These are phyloP conservation scores for Skeletonema menzelii DNA, from an alignment of 108 stramenopile species.

Conservation along the genomic window DNA sequence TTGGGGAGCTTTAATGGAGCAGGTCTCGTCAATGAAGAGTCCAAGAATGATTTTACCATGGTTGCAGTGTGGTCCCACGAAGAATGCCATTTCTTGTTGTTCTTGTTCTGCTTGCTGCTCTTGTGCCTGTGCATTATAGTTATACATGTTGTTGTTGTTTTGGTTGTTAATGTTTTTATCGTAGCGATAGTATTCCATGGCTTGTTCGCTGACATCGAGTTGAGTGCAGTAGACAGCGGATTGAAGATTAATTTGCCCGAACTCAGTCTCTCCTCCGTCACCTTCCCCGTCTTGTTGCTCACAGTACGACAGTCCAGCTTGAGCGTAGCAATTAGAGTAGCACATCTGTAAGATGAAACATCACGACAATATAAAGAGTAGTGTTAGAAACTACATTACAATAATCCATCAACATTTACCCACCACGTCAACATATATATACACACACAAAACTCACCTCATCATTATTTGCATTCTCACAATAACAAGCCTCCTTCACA, in stretches of 20 bases:
- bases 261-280: conserved; percentile 3
- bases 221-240: conserved; percentile 31
- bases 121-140: too few species aligned
- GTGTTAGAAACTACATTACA: background rate
- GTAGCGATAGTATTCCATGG: conserved; percentile 24
- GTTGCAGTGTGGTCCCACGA: conserved; percentile 72
- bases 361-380: conserved; percentile 11
- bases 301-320: conserved; percentile 52
- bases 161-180: conserved; percentile 29
- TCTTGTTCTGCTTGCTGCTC: too few species aligned
- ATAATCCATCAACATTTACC: too few species aligned
- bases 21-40: conserved; percentile 63
- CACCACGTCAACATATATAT: too few species aligned
- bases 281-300: conserved; percentile 22
- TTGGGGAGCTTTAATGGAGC: conserved; percentile 51
- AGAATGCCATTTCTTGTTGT: conserved; percentile 50
- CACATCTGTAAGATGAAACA: background rate
- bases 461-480: conserved; percentile 68
- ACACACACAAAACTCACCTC: conserved; percentile 41
- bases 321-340: conserved; percentile 24
- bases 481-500: conserved; percentile 75
- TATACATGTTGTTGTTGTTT: too few species aligned
- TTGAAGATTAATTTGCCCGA: conserved; percentile 14
- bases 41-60: conserved; percentile 77
- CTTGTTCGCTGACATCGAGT: conserved; percentile 30